These are phyloP conservation scores for Aspergillus ostianus DNA, from an alignment of 495 filamentous ascomycete genomes.

Conservation along the genomic window DNA sequence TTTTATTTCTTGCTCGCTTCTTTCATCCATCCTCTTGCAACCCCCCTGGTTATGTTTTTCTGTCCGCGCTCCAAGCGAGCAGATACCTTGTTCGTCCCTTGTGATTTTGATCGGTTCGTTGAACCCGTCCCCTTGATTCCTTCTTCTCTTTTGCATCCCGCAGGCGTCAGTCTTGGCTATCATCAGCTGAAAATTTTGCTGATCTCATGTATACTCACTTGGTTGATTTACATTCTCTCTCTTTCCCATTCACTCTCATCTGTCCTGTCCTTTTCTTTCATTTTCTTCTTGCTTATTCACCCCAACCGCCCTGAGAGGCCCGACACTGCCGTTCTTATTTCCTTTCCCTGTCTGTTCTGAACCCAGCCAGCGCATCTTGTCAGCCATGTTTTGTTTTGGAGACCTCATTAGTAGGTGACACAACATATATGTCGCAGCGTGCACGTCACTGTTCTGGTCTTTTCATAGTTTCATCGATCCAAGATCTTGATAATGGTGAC, in stretches of 20 bases:
- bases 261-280: slow-evolving; percentile 23
- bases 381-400: slow-evolving; percentile 27
- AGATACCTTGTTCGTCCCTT: slow-evolving; percentile 31
- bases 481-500: slow-evolving; percentile 18
- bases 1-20: slow-evolving; percentile 16
- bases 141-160: slow-evolving; percentile 46
- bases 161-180: slow-evolving; percentile 48
- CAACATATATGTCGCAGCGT: slow-evolving; percentile 21
- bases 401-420: slow-evolving; percentile 22
- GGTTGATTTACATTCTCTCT: slow-evolving; percentile 28
- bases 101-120: slow-evolving; percentile 31
- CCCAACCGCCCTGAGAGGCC: slow-evolving; percentile 20
- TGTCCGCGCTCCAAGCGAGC: slow-evolving; percentile 38
- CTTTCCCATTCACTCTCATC: slow-evolving; percentile 19
- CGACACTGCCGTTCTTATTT: slow-evolving; percentile 19
- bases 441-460: slow-evolving; percentile 24
- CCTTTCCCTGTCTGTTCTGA: slow-evolving; percentile 8
- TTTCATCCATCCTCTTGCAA: slow-evolving; percentile 20
- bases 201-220: slow-evolving; percentile 38
- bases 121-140: slow-evolving; percentile 26
- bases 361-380: slow-evolving; percentile 17
- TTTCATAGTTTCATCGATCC: slow-evolving; percentile 23
- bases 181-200: slow-evolving; percentile 36
- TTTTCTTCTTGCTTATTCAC: slow-evolving; percentile 25
- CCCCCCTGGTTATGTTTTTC: slow-evolving; percentile 22